phyloP scores from a whole-genome alignment of 208 protist species.

The Lotmaria passim region DNA sequence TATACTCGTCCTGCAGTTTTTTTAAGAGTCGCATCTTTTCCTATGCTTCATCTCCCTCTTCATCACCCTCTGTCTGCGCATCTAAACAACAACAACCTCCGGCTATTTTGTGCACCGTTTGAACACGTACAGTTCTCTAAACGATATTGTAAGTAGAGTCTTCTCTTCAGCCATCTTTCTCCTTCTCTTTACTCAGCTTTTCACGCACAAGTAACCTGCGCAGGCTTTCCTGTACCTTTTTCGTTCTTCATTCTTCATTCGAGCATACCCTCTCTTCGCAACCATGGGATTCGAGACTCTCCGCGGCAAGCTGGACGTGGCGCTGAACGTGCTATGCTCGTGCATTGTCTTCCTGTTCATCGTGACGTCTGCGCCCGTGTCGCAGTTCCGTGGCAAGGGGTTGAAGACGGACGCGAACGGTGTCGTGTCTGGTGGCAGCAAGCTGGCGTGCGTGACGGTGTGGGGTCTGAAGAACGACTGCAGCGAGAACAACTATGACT shows the following conservation, averaged over 20 bases:
- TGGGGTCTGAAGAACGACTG: conserved; percentile 63
- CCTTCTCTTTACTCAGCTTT: background rate
- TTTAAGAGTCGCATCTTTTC: too few species aligned
- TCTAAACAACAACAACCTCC: too few species aligned
- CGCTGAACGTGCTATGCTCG: conserved; percentile 47
- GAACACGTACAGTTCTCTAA: background rate
- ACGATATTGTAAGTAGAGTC: background rate
- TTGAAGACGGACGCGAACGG: background rate
- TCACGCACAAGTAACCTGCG: background rate
- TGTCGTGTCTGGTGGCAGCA: conserved; percentile 14
- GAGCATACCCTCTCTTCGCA: conserved; percentile 6
- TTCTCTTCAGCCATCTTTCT: background rate
- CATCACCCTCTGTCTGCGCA: too few species aligned
- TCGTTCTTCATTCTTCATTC: background rate
- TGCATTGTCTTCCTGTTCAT: conserved; percentile 61
- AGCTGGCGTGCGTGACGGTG: conserved; percentile 50
- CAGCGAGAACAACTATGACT: conserved; percentile 27
- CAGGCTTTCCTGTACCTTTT: background rate
- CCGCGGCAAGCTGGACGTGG: conserved; percentile 42
- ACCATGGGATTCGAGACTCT: conserved; percentile 60
- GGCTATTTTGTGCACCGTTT: too few species aligned
- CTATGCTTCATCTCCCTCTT: too few species aligned
- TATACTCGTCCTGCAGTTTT: too few species aligned
- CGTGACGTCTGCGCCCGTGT: conserved; percentile 46
- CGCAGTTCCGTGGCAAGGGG: conserved; percentile 56